Evolutionary conservation across 1,284 basidiomycete genomes (phyloP), one percentile per base, ranked within the genome.

Genomic region (Cystobasidiaceae sp.): DNA sequence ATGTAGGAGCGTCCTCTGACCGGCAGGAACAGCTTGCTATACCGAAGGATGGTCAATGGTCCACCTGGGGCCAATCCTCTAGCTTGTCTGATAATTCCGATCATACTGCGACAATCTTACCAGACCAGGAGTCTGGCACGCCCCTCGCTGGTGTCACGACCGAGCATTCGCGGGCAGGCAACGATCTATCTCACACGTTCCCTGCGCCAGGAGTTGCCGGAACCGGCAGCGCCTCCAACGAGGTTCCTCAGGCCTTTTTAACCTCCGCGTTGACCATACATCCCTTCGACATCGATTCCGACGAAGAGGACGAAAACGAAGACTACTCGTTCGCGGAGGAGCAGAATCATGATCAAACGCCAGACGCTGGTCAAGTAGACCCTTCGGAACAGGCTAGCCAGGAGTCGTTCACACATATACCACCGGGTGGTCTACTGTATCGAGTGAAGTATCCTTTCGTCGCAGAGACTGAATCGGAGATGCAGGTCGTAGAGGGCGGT

Each of bases 401-500:
- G 23, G 34, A 25, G 21, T 54, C 30, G 17, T 51, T 45, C 33
- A 33, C 49, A 5, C 44, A 46, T 30, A 23, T 63, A 28, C 60
- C 60, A 15, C 43, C 51, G 23, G 66, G 46, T 8, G 55, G 60
- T 21, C 30, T 27, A 17, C 39, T 68, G 15, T 65, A 65, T 34
- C 11, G 21, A 15, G 67, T 62, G 8, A 32, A 37, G 15, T 68
- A 68, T 55, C 25, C 46, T 5, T 68, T 68, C 33, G 19, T 37
- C 11, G 50, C 67, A 4, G 67, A 68, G 49, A 58, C 57, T 17
- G 37, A 30, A 30, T 32, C 49, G 32, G 61, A 60, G 27, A 63
- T 62, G 64, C 48, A 34, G 19, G 23, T 67, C 13, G 45, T 28
- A 3, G 67, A 67, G 30, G 69, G 56, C n/a, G 54, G 56, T 59